Percentiles rank a stretch among this genome's conserved stretches.
Evolutionary conservation across 2,329 filamentous ascomycete genomes (phyloP).

Genomic region (Cercospora nicotianae): DNA sequence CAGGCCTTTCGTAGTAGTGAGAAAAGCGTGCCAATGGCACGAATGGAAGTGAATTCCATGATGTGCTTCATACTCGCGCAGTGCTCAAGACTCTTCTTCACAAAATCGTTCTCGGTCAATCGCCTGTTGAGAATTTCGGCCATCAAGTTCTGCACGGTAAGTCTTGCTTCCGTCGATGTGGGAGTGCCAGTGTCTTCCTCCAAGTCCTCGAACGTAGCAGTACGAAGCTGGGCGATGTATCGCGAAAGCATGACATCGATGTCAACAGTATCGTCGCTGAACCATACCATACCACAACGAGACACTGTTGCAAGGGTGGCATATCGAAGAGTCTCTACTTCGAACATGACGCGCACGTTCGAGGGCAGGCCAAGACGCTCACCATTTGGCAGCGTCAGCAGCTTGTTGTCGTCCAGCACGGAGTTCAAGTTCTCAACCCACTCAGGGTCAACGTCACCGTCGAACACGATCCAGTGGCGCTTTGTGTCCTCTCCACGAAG

Average conservation of each 20-base stretch:
- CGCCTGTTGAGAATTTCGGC: slow-evolving; percentile 76
- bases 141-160: slow-evolving; percentile 76
- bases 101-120: slow-evolving; percentile 76
- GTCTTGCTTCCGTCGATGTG: slow-evolving; percentile 51
- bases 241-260: slow-evolving; percentile 89
- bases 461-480: slow-evolving; percentile 98
- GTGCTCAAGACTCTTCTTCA: slow-evolving; percentile 72
- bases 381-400: slow-evolving; percentile 94
- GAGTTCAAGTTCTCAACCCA: slow-evolving; percentile 99
- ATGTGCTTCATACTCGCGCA: slow-evolving; percentile 85
- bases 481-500: slow-evolving; percentile 95
- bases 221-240: slow-evolving; percentile 81
- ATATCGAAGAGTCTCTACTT: slow-evolving; percentile 96
- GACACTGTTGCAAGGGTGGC: slow-evolving; percentile 97
- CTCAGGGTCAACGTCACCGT: slow-evolving; percentile 97
- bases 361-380: slow-evolving; percentile 91
- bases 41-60: slow-evolving; percentile 94
- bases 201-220: slow-evolving; percentile 86
- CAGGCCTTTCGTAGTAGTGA: slow-evolving; percentile 93
- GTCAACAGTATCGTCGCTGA: slow-evolving; percentile 95
- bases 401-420: slow-evolving; percentile 98
- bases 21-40: slow-evolving; percentile 89
- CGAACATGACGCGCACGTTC: slow-evolving; percentile 99
- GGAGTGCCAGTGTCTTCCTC: slow-evolving; percentile 87
- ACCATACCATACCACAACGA: slow-evolving; percentile 99